phyloP scores from a whole-genome alignment of 345 rosid species.

The Salix exigua region DNA sequence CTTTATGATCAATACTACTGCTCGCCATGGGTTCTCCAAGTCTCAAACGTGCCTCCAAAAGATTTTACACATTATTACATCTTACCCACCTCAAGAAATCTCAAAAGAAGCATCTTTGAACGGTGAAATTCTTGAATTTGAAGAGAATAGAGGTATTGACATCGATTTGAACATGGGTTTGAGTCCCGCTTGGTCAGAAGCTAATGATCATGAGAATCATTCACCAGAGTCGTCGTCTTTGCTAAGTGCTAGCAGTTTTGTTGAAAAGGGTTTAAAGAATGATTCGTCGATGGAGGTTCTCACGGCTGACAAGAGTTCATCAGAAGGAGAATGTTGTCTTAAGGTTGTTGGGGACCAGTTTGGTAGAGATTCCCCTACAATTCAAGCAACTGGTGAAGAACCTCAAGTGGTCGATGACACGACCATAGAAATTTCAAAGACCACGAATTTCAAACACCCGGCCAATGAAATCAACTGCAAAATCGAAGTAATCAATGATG shows the following conservation, averaged over 20 bases:
- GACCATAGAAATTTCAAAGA: conserved; percentile 10
- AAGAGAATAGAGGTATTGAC: conserved; percentile 19
- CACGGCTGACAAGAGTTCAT: conserved; percentile 20
- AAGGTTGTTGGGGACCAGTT: background rate
- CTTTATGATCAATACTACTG: background rate
- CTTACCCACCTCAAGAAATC: conserved; percentile 12
- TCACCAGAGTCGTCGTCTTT: conserved; percentile 9
- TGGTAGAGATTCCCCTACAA: background rate
- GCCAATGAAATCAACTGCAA: conserved; percentile 20
- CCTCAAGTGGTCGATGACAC: background rate
- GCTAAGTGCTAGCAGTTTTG: background rate
- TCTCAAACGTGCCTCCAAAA: conserved; percentile 37
- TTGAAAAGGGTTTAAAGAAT: background rate
- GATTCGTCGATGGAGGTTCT: background rate
- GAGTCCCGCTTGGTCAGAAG: conserved; percentile 14
- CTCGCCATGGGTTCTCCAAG: conserved; percentile 30
- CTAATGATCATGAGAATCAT: background rate
- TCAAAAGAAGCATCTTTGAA: background rate
- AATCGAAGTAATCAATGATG: conserved; percentile 3
- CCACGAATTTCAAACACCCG: conserved; percentile 4
- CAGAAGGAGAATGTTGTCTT: conserved; percentile 11
- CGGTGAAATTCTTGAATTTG: background rate
- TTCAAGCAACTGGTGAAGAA: background rate
- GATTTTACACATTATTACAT: conserved; percentile 34
- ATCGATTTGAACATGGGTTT: conserved; percentile 40